A percentile compares a stretch with the other conserved stretches of the same genome.
Evolutionary conservation across 768 basidiomycete species (phyloP).

Genomic region (Amanita muscaria): DNA sequence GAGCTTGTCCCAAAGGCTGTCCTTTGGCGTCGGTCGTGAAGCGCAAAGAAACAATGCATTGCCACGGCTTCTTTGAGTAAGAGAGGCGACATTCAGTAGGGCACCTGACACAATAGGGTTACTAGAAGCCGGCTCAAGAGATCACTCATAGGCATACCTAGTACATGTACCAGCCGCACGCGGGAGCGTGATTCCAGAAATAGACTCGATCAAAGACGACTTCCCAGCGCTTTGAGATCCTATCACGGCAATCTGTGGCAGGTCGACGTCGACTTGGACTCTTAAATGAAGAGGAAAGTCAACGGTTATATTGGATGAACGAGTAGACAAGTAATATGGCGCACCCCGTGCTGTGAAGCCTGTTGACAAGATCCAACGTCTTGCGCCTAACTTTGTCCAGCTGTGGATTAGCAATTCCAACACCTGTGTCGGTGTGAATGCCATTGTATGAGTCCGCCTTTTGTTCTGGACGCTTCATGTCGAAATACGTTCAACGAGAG

Average conservation of each 20-base stretch:
- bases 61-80: conserved; percentile 32
- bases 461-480: too few relatives aligned
- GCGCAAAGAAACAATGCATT: conserved; percentile 41
- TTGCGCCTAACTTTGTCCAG: conserved; percentile 33
- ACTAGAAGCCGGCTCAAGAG: neutral
- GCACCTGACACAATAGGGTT: conserved; percentile 28
- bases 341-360: conserved; percentile 47
- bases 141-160: conserved; percentile 29
- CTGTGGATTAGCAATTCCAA: too few relatives aligned
- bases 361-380: conserved; percentile 47
- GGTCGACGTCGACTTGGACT: conserved; percentile 59
- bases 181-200: conserved; percentile 64
- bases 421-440: too few relatives aligned
- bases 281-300: conserved; percentile 23
- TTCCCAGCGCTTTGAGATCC: conserved; percentile 71
- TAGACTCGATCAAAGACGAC: conserved; percentile 69
- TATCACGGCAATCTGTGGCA: conserved; percentile 67
- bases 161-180: conserved; percentile 72
- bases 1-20: conserved; percentile 29
- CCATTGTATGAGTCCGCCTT: too few relatives aligned
- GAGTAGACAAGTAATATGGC: conserved; percentile 6
- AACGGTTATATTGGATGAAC: neutral
- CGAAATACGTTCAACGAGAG: too few relatives aligned
- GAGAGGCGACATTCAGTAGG: conserved; percentile 51
- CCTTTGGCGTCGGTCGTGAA: conserved; percentile 33